Conservation (phyloP, 1,139 yeast genomes). For the Taphrina pruni region DNA sequence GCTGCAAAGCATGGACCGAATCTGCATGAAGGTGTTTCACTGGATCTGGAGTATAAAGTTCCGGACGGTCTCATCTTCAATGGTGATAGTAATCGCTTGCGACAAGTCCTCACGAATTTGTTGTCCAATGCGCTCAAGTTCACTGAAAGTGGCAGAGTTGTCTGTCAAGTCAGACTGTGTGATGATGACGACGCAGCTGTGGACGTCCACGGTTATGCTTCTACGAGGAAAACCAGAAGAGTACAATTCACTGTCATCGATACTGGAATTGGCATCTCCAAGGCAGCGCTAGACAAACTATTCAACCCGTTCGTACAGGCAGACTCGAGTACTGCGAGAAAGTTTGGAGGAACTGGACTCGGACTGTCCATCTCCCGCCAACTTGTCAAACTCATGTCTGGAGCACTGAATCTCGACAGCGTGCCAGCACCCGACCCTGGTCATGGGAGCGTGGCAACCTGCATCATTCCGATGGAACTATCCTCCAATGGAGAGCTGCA, state of each 20-base stretch:
- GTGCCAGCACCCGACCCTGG: constrained; percentile 30
- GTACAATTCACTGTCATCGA: constrained; percentile 72
- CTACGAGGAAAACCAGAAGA: constrained; percentile 52
- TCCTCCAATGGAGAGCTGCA: constrained; percentile 11
- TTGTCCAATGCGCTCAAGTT: constrained; percentile 87
- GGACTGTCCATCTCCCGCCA: constrained; percentile 67
- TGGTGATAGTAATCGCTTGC: constrained; percentile 85
- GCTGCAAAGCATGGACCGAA: constrained; percentile 48
- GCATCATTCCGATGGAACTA: constrained; percentile 38
- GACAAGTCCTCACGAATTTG: constrained; percentile 85
- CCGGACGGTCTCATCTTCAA: constrained; percentile 64
- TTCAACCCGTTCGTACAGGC: constrained; percentile 68
- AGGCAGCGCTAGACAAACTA: constrained; percentile 57
- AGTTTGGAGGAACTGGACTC: constrained; percentile 66
- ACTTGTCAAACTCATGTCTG: constrained; percentile 66
- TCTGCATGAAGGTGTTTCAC: constrained; percentile 10
- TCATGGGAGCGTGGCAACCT: constrained; percentile 37
- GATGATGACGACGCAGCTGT: constrained; percentile 19
- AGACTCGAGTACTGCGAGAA: constrained; percentile 64
- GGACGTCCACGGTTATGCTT: neutral
- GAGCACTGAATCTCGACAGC: constrained; percentile 47
- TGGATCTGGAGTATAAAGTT: constrained; percentile 24
- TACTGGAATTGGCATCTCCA: constrained; percentile 67
- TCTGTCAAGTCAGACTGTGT: constrained; percentile 43
- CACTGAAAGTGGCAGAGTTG: constrained; percentile 68